A percentile compares a stretch with the other conserved stretches of the same genome.
These are phyloP conservation scores for Pseudopyrenochaeta lycopersici DNA, from an alignment of 2,329 filamentous ascomycete species.

Conservation along the genomic window DNA sequence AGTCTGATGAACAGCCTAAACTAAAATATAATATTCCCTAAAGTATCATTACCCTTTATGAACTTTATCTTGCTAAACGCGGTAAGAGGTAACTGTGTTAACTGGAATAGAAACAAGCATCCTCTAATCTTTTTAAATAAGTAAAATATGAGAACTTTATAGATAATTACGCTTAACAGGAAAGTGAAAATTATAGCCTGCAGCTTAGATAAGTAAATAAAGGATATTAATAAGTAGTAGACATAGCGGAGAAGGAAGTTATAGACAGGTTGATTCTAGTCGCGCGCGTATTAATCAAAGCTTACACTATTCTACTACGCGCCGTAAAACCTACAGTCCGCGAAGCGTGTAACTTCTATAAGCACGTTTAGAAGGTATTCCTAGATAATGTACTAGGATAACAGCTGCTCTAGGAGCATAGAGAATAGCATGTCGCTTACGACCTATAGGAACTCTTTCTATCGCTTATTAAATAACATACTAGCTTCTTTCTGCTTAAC, in stretches of 20 bases:
- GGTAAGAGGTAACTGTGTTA: constrained; percentile 77
- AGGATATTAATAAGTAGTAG: constrained; percentile 79
- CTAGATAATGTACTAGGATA: constrained; percentile 86
- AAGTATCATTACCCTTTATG: constrained; percentile 67
- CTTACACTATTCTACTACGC: constrained; percentile 63
- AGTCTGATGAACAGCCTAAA: constrained; percentile 79
- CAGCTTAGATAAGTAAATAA: constrained; percentile 73
- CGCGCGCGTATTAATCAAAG: constrained; percentile 80
- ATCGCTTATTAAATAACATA: constrained; percentile 67
- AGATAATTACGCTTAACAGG: constrained; percentile 74
- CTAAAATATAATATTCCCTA: constrained; percentile 83
- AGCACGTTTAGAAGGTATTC: constrained; percentile 72
- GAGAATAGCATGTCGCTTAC: constrained; percentile 80
- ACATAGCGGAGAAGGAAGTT: constrained; percentile 81
- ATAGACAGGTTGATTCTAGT: constrained; percentile 85
- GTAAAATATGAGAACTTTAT: constrained; percentile 83
- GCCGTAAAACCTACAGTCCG: constrained; percentile 74
- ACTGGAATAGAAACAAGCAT: constrained; percentile 76
- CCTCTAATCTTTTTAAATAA: constrained; percentile 80
- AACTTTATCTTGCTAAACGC: constrained; percentile 72
- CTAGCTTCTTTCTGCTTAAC: constrained; percentile 73
- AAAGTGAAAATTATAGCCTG: constrained; percentile 80
- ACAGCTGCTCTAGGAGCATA: constrained; percentile 79
- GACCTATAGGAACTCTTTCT: constrained; percentile 76
- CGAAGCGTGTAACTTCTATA: constrained; percentile 79